Evolutionary conservation across 345 rosid species (phyloP), one percentile per base, ranked within the genome.

Genomic region (Citrus trifoliata): DNA sequence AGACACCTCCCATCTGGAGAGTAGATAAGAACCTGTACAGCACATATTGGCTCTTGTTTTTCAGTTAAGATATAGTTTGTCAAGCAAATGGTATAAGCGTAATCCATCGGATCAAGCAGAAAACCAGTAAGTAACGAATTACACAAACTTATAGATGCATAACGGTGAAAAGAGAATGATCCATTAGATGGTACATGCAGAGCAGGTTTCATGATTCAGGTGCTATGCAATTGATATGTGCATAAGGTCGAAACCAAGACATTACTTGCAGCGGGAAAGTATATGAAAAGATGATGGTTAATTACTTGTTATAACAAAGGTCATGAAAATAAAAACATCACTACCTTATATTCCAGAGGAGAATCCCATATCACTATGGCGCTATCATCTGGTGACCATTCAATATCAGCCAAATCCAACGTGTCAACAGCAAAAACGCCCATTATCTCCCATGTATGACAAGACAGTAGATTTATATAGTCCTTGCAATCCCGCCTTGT

Each of bases 1-100:
- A 96, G 87, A 85, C 97, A 94, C 84, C 97, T 90, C 67, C 99
- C 98, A 83, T 96, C 99, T 37, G 98, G 98, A 35, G 99, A 94
- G 86, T 96, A 91, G 62, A 89, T 87, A 69, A 96, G 89, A 86
- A 96, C 97, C 99, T 96, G 92, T 59, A 66, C 55, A 69, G 73
- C 16, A 79, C 7, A 76, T 33, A 67, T 72, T 33, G 75, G 65
- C 53, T 32, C 51, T 10, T 65, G 51, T 38, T 68, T 65, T 80
- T 76, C 53, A 67, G 33, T 33, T 27, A 32, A 51, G 67, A 22
- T 33, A 51, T 13, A 42, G 21, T 25, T 22, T 6, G 42, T 62
- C 38, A 25, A 10, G 19, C 38, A 40, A 2, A 42, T 27, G 51
- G 16, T 53, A 58, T 37, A 22, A 24, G 8, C n/a, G 9, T 13